Evolutionary conservation across 345 rosid species (phyloP).

Genomic region (Camelina sativa): DNA sequence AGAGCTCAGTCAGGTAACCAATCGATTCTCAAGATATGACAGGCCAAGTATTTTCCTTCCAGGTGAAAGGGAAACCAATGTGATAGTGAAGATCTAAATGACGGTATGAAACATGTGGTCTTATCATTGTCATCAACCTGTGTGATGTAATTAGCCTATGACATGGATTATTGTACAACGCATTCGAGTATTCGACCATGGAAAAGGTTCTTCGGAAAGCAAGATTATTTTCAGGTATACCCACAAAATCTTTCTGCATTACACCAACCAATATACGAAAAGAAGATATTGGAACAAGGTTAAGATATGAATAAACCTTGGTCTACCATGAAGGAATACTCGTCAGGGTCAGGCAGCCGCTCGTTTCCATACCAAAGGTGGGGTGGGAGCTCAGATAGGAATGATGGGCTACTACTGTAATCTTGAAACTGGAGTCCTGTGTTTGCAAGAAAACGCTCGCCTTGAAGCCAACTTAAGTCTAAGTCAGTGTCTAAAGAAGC

Average conservation of each 20-base stretch:
- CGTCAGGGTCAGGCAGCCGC: constrained; percentile 59
- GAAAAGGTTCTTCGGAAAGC: constrained; percentile 28
- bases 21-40: constrained; percentile 10
- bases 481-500: constrained; percentile 50
- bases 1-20: constrained; percentile 9
- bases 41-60: constrained; percentile 13
- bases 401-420: constrained; percentile 39
- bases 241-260: constrained; percentile 46
- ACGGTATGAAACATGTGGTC: constrained; percentile 27
- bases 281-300: constrained; percentile 44
- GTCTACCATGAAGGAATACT: constrained; percentile 55
- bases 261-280: constrained; percentile 39
- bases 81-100: constrained; percentile 23
- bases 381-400: constrained; percentile 56
- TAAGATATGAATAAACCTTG: constrained; percentile 74
- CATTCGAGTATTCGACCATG: constrained; percentile 20
- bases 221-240: constrained; percentile 46
- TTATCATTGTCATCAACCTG: constrained; percentile 30
- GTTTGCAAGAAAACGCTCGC: constrained; percentile 55
- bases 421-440: constrained; percentile 56
- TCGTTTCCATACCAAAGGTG: constrained; percentile 68
- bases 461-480: constrained; percentile 56
- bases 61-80: constrained; percentile 19
- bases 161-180: constrained; percentile 40
- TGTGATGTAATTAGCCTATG: constrained; percentile 24